A percentile compares a stretch with the other conserved stretches of the same genome.
Evolutionary conservation across 148 eudicot species (phyloP).

Genomic region (Rhododendron mucronatum): DNA sequence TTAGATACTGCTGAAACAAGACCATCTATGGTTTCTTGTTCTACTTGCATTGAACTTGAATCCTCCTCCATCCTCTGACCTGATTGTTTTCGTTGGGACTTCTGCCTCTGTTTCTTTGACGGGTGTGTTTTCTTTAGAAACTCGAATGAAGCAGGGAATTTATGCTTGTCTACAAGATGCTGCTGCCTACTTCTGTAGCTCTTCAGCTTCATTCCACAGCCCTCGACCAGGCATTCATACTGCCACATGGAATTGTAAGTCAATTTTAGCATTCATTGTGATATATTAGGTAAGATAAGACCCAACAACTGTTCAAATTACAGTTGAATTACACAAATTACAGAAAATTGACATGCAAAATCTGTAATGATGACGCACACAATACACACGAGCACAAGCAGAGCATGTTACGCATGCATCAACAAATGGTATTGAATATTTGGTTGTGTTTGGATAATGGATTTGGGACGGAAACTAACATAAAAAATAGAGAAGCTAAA

Average conservation of each 20-base stretch:
- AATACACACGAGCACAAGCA: background rate
- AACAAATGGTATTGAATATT: background rate
- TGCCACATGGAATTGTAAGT: conserved; percentile 13
- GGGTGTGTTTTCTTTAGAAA: conserved; percentile 71
- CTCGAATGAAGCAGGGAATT: conserved; percentile 78
- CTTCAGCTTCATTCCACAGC: conserved; percentile 78
- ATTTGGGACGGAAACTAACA: background rate
- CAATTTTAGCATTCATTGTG: background rate
- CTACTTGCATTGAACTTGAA: conserved; percentile 65
- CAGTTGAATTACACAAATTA: background rate
- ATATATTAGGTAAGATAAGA: background rate
- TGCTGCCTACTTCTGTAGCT: conserved; percentile 82
- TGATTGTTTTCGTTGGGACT: conserved; percentile 43
- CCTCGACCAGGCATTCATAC: conserved; percentile 96
- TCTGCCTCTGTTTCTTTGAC: conserved; percentile 87
- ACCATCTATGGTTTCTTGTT: conserved; percentile 56
- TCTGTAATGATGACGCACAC: background rate
- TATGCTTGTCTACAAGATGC: conserved; percentile 89
- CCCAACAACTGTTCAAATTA: background rate
- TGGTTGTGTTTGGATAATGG: background rate
- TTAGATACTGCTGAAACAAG: conserved; percentile 78
- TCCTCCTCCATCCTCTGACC: conserved; percentile 32
- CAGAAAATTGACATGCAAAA: background rate
- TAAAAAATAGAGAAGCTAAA: background rate
- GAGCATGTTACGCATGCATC: background rate